Evolutionary conservation across 2,329 filamentous ascomycete species (phyloP).

Genomic region (Botrytis fragariae): DNA sequence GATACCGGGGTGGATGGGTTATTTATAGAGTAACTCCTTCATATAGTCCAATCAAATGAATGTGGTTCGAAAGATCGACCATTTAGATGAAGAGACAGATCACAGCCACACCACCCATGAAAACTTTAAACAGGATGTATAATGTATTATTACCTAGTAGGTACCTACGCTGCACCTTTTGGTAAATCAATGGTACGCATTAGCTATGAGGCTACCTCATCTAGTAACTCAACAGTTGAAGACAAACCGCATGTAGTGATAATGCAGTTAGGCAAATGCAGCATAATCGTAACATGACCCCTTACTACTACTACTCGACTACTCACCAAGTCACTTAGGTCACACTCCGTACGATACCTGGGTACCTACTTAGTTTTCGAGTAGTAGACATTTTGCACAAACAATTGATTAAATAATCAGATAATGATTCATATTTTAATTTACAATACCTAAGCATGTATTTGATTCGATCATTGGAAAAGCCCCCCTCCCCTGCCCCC

Average conservation of each 20-base stretch:
- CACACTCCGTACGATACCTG: background rate
- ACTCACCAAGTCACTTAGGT: background rate
- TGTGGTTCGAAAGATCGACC: background rate
- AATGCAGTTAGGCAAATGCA: background rate
- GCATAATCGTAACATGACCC: background rate
- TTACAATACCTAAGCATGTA: background rate
- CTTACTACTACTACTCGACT: background rate
- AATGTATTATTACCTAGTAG: background rate
- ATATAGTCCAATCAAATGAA: background rate
- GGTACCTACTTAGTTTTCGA: background rate
- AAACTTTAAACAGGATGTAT: background rate
- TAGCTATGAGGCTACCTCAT: background rate
- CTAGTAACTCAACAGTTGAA: background rate
- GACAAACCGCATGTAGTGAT: background rate
- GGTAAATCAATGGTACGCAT: background rate
- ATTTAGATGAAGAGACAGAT: slow-evolving; percentile 1
- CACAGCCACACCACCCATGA: slow-evolving; percentile 8
- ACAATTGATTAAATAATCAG: background rate
- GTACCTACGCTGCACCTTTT: background rate
- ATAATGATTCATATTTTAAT: background rate
- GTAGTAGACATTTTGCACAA: background rate
- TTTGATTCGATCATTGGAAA: background rate
- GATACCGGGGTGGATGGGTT: background rate
- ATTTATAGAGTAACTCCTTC: background rate
- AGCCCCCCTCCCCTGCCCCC: background rate